Evolutionary conservation across 1,284 basidiomycete genomes (phyloP).

Genomic region (Ustilago tritici): DNA sequence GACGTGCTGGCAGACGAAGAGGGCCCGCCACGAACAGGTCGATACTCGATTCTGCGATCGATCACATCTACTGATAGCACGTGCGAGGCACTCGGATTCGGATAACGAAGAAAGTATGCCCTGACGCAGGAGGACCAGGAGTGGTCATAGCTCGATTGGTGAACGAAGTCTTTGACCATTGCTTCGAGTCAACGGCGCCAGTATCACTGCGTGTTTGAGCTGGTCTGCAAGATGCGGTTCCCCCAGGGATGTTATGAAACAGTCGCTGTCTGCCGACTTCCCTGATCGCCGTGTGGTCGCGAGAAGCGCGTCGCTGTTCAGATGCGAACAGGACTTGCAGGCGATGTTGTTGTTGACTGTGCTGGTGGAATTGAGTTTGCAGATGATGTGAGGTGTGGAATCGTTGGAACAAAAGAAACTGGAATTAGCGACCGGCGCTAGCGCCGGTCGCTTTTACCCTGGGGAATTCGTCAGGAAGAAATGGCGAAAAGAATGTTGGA

Average conservation of each 20-base stretch:
- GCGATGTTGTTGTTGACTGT: not conserved
- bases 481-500: too few relatives aligned
- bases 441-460: too few relatives aligned
- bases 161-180: constrained; percentile 55
- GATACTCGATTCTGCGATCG: constrained; percentile 74
- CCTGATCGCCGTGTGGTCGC: not conserved
- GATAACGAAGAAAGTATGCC: constrained; percentile 95
- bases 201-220: not conserved
- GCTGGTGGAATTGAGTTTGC: not conserved
- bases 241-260: not conserved
- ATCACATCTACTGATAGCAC: constrained; percentile 95
- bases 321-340: not conserved
- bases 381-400: not conserved
- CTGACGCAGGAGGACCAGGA: constrained; percentile 60
- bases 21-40: constrained; percentile 35
- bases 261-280: not conserved
- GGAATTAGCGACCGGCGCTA: too few relatives aligned
- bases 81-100: constrained; percentile 94
- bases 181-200: not conserved
- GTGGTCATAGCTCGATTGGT: constrained; percentile 46
- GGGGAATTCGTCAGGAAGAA: too few relatives aligned
- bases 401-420: not conserved
- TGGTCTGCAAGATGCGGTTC: not conserved
- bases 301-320: not conserved
- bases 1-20: constrained; percentile 31